A percentile compares a stretch with the other conserved stretches of the same genome.
Conservation (phyloP, 768 basidiomycete species). For the Suillus fuscotomentosus region DNA sequence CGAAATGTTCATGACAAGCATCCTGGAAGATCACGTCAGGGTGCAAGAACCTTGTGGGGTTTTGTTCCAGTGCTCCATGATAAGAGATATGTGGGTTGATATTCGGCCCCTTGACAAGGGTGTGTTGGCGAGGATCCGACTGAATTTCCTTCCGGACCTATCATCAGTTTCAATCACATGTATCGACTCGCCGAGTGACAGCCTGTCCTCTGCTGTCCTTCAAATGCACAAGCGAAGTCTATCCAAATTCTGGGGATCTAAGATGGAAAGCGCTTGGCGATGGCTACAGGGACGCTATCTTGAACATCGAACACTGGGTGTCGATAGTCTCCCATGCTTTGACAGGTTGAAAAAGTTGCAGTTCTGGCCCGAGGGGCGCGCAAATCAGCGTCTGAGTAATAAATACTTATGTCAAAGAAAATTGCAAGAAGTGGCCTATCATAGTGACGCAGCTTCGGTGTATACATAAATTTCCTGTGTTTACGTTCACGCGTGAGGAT, state of each 20-base stretch:
- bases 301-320: not conserved
- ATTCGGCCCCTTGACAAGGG: not conserved
- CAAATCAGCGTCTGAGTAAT: not conserved
- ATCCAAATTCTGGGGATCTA: constrained; percentile 5
- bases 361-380: not conserved
- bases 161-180: constrained; percentile 11
- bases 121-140: not conserved
- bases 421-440: not conserved
- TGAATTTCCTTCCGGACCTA: not conserved
- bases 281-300: constrained; percentile 4
- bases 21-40: not conserved
- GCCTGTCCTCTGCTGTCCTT: constrained; percentile 2
- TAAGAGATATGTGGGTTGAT: not conserved
- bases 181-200: not conserved
- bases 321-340: not conserved
- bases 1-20: not conserved
- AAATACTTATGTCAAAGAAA: not conserved
- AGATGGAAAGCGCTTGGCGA: not conserved
- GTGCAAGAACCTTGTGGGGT: not conserved
- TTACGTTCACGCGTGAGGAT: constrained; percentile 2
- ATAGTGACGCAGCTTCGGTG: not conserved
- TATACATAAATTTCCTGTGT: not conserved
- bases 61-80: not conserved
- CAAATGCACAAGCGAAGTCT: constrained; percentile 10
- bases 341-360: constrained; percentile 1